Base-by-base conservation (phyloP, 345 rosid species). In the Pugionium cornutum region DNA sequence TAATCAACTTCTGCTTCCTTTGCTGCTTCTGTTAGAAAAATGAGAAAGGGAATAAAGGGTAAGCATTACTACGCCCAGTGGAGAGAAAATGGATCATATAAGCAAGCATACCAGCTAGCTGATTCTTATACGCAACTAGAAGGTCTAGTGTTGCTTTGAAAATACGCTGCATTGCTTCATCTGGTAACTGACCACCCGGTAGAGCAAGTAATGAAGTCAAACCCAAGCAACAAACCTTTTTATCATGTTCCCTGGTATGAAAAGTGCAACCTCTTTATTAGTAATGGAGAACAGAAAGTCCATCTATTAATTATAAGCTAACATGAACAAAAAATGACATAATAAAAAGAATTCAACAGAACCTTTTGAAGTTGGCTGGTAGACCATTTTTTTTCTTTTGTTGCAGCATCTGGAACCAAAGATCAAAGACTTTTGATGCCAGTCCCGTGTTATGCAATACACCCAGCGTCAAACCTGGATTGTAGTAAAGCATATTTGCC, bases 181-280 rank as follows among this genome's bases (percentile, higher is more conserved):
- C 89, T 3, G 96, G 87, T 64, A 95, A 81, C 68, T 86, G 99
- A 68, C 87, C 86, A 7, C 80, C 85, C 5, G 99, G 92, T 60
- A 95, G 96, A 50, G 80, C 83, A 65, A 95, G 86, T 47, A 95
- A 78, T 64, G 99, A 84, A 31, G 84, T 83, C 84, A 95, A 80
- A 35, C 99, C 99, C 86, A 95, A 80, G 80, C 96, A 89, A 80
- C 99, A 95, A 44, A 95, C 92, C 80, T 95, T 95, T 78, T 95
- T 95, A 72, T 86, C 96, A 62, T 95, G 91, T 65, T 84, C 98
- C 85, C 99, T 95, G 87, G 54, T 55, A 71, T 36, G 25, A 53
- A 39, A 58, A 45, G 41, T 48, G 64, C 48, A 45, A 64, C 41
- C n/a, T 8, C 30, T 9, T 36, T 10, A 43, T 56, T 50, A 51